Base-by-base conservation (phyloP, 352 stramenopile species). In the Phytophthora hibernalis region DNA sequence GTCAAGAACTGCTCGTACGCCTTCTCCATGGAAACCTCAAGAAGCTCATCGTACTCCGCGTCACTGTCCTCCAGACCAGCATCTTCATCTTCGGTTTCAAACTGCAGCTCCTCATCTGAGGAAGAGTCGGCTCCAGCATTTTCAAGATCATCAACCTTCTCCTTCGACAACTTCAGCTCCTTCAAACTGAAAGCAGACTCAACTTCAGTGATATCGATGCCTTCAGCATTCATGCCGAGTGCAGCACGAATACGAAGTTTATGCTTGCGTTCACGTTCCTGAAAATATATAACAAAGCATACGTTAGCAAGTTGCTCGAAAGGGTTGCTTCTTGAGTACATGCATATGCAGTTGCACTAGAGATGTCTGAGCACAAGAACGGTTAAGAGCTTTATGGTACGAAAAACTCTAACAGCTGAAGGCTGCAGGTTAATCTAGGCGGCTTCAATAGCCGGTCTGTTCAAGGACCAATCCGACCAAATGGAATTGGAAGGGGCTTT, bases 401-500 rank as follows among this genome's bases (percentile, higher is more conserved):
- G 57, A 68, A 83, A 83, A 77, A 76, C 70, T 73, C 68, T 76
- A 93, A 96, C 84, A 96, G 89, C 89, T 96, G 89, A 94, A 96
- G 89, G 89, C 85, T 96, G 87, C 89, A 92, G 63, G 71, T 89
- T 63, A 12, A 13, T 95, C 56, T 96, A 52, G 89, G 87, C 88
- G 87, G 69, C 69, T 89, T 94, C 89, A 96, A 96, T 96, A 93
- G 87, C 88, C 87, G 82, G 82, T 95, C 89, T 93, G 89, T 96
- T 96, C 89, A 96, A 96, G 84, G 89, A 95, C 86, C 78, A 89
- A 82, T 76, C 73, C 74, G 80, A 91, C 79, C 82, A 76, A 92
- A 83, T 90, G 65, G 77, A 76, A 90, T 85, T 76, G 79, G 77
- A 80, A 80, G 79, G 82, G 84, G 86, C 86, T 93, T 95, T 95